Base-by-base conservation (phyloP, 345 rosid genomes). In the Pugionium cornutum region DNA sequence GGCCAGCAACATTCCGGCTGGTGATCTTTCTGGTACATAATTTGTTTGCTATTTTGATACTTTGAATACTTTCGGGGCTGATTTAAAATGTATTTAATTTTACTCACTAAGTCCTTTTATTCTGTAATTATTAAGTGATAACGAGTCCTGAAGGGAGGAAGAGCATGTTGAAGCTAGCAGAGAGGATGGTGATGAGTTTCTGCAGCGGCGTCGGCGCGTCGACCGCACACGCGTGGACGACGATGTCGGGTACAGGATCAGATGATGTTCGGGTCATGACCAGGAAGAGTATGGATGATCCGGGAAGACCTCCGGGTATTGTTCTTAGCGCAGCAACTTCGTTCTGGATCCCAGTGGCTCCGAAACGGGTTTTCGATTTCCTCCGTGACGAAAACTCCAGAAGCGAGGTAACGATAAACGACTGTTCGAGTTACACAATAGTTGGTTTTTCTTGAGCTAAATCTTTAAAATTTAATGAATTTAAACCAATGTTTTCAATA, bases 261-360 rank as follows among this genome's bases (percentile, higher is more conserved):
- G 97, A 90, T 68, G 95, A 90, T 57, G 96, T 94, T 6, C 78
- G 97, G 59, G 97, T 90, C 4, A 94, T 94, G 99, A 94, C 97
- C 40, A 81, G 99, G 50, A 90, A 90, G 84, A 88, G 99, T 10
- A 78, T 83, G 88, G 97, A 90, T 78, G 97, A 94, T 77, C 99
- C 99, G 0, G 97, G 99, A 50, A 86, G 96, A 77, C 99, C 99
- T 66, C 95, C 92, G 2, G 97, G 99, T n/a, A 94, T 94, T 41
- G 99, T 94, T 27, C 88, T 94, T 30, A 90, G 99, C 25, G 95
- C 97, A 2, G 95, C 99, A 5, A 90, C 97, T 63, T 94, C 99
- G 5, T 90, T 94, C 63, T 90, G 97, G 97, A 83, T 94, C 62
- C 90, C 96, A 0, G 86, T 94, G 18, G 79, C 89, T 5, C 83